Evolutionary conservation across 352 stramenopile genomes (phyloP).

Genomic region (Detonula confervacea): DNA sequence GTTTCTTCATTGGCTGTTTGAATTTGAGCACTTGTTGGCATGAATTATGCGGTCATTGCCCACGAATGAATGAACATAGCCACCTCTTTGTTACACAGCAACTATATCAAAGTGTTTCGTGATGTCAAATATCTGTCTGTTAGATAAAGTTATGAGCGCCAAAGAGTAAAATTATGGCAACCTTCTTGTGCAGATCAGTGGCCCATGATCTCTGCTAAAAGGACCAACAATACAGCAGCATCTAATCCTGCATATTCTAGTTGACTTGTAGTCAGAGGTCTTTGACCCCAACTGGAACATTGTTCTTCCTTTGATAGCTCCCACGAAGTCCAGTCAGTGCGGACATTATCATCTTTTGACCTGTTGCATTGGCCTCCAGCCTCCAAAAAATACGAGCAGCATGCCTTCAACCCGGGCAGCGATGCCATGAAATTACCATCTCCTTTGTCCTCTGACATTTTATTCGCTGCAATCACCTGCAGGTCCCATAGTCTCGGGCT

Average conservation of each 20-base stretch:
- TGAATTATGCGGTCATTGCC: too few species aligned
- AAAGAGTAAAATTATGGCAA: too few species aligned
- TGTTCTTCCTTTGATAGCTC: slow-evolving; percentile 53
- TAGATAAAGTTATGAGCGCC: too few species aligned
- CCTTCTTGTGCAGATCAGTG: too few species aligned
- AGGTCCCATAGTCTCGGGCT: slow-evolving; percentile 42
- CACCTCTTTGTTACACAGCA: too few species aligned
- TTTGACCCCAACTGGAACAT: slow-evolving; percentile 48
- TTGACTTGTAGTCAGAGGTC: slow-evolving; percentile 46
- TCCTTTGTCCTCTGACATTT: slow-evolving; percentile 36
- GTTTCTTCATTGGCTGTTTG: too few species aligned
- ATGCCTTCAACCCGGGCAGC: slow-evolving; percentile 51
- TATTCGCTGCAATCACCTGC: slow-evolving; percentile 44
- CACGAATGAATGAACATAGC: too few species aligned
- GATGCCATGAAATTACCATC: slow-evolving; percentile 3
- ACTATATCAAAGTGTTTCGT: too few species aligned
- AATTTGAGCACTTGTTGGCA: too few species aligned
- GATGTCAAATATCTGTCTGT: too few species aligned
- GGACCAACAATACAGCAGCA: slow-evolving; percentile 50
- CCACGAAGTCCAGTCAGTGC: slow-evolving; percentile 20
- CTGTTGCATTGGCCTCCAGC: neutral
- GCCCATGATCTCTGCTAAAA: slow-evolving; percentile 46
- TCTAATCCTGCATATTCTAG: slow-evolving; percentile 62
- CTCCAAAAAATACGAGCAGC: slow-evolving; percentile 43
- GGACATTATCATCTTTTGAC: neutral